Evolutionary conservation across 148 eudicot species (phyloP), one percentile per base, ranked within the genome.

Genomic region (Nyssa sinensis): DNA sequence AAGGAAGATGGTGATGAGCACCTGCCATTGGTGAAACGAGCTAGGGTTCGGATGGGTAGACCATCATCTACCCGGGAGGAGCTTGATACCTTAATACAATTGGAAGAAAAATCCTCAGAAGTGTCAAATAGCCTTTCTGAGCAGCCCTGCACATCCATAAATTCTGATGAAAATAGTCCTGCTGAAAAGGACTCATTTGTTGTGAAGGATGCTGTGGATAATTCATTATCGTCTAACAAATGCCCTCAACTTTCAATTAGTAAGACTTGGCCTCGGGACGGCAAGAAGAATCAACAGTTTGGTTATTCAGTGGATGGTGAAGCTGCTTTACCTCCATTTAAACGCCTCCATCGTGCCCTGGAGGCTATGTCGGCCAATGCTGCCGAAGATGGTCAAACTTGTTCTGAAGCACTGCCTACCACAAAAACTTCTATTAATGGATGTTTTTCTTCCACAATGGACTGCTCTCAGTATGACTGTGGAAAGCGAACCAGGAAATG

Each of bases 331-430:
- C 99, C 99, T 64, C 99, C 97, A 61, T 92, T 94, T 8, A 95
- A 95, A 83, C 97, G 99, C 64, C 90, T 95, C 24, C 94, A 92
- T 77, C 91, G 99, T 70, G 99, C 99, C 69, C 76, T 95, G 80
- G 97, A 93, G 83, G 99, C 97, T 23, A 95, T 95, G 99, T 92
- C 97, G 74, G 99, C 97, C 71, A 88, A 95, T 88, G 94, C 84
- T 79, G 93, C 86, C 58, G 99, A 89, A 80, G 93, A 85, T 84
- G 78, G 74, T 73, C 72, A 73, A 75, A 69, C 78, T 27, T 39
- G 64, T 67, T 64, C 35, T 28, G 79, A 77, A 76, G 80, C 24
- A 47, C 75, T 61, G 62, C 64, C 75, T 24, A 58, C 77, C 34
- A 47, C 63, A 29, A 29, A 83, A 41, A 68, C 71, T 7, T 72